Evolutionary conservation across 2,329 filamentous ascomycete species (phyloP).

Genomic region (Rhexocercosporidium sp.): DNA sequence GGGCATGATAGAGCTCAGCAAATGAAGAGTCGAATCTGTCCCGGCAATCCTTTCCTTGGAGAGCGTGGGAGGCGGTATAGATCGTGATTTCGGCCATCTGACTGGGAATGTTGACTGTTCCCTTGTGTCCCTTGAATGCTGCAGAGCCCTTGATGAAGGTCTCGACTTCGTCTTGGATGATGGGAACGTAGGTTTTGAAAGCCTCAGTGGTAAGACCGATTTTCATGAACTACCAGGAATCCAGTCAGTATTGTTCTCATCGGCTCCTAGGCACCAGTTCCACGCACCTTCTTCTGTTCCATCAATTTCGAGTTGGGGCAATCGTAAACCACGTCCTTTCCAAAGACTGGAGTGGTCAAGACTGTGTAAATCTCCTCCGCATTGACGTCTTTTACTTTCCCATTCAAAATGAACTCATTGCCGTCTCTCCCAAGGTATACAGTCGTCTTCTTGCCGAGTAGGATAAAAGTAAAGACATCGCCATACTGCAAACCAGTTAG

Average conservation of each 20-base stretch:
- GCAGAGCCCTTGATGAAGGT: conserved; percentile 73
- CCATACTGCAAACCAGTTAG: conserved; percentile 65
- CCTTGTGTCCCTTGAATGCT: conserved; percentile 70
- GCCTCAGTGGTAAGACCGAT: conserved; percentile 77
- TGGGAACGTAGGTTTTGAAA: conserved; percentile 75
- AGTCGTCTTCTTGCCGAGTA: conserved; percentile 88
- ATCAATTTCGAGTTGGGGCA: conserved; percentile 91
- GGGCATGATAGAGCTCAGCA: conserved; percentile 82
- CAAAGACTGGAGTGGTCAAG: conserved; percentile 75
- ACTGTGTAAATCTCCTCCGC: conserved; percentile 90
- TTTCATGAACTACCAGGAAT: conserved; percentile 71
- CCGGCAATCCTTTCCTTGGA: conserved; percentile 85
- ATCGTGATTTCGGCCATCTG: conserved; percentile 87
- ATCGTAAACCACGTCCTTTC: conserved; percentile 86
- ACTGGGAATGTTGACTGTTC: conserved; percentile 73
- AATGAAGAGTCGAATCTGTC: conserved; percentile 80
- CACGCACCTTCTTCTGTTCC: conserved; percentile 88
- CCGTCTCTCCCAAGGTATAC: conserved; percentile 82
- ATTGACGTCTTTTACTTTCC: conserved; percentile 86
- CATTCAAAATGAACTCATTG: conserved; percentile 91
- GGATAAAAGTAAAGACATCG: conserved; percentile 87
- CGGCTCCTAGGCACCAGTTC: neutral
- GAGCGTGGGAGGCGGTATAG: conserved; percentile 84
- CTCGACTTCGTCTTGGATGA: conserved; percentile 77
- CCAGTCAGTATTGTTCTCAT: conserved; percentile 6